Evolutionary conservation across 1,284 basidiomycete species (phyloP).

Genomic region (Clitocybe nebularis): DNA sequence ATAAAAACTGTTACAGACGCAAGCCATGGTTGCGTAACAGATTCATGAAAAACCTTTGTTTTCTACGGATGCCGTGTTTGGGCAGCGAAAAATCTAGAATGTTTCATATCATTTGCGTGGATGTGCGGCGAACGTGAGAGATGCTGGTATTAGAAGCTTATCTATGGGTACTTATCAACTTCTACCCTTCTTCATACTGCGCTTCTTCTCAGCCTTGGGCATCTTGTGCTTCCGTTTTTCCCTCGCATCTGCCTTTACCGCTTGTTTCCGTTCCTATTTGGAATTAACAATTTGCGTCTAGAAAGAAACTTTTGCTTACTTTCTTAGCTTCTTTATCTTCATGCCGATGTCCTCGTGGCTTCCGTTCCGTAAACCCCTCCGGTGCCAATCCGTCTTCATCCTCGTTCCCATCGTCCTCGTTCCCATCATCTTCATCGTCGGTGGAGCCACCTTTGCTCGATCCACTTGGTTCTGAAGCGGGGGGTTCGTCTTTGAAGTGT

Average conservation of each 20-base stretch:
- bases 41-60: slow-evolving; percentile 44
- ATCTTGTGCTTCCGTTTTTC: slow-evolving; percentile 91
- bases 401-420: slow-evolving; percentile 23
- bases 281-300: slow-evolving; percentile 5
- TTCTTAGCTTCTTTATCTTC: slow-evolving; percentile 93
- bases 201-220: slow-evolving; percentile 91
- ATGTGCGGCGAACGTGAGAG: neutral
- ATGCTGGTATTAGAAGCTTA: neutral
- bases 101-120: neutral
- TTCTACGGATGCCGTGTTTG: neutral
- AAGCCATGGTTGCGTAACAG: slow-evolving; percentile 85
- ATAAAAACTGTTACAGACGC: slow-evolving; percentile 83
- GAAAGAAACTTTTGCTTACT: slow-evolving; percentile 37
- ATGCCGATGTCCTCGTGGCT: slow-evolving; percentile 80
- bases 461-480: neutral
- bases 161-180: slow-evolving; percentile 13
- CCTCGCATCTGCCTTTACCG: slow-evolving; percentile 79
- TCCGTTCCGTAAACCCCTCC: slow-evolving; percentile 44
- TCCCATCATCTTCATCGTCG: slow-evolving; percentile 26
- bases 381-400: slow-evolving; percentile 31
- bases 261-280: slow-evolving; percentile 88
- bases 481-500: neutral
- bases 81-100: slow-evolving; percentile 11
- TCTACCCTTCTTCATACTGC: slow-evolving; percentile 63
- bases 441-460: slow-evolving; percentile 21